Base-by-base conservation (phyloP, 768 basidiomycete genomes). In the Trametes cingulata region DNA sequence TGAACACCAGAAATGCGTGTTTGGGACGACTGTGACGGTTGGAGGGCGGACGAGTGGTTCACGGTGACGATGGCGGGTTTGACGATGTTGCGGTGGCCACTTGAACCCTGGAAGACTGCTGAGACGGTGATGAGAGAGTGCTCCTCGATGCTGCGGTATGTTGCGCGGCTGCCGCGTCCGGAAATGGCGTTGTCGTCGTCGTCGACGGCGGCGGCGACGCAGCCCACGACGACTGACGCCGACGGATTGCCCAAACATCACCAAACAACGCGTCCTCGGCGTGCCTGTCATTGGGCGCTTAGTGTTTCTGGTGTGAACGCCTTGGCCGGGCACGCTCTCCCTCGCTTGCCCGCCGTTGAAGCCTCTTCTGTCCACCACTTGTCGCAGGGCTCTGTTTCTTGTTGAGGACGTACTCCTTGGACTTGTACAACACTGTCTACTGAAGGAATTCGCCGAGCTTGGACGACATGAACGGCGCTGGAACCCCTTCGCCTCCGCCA, bases 251-350 rank as follows among this genome's bases (percentile, higher is more conserved):
- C 50, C 54, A 58, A 64, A 61, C 52, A 64, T 12, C 9, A 15
- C 37, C 63, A 64, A 64, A 61, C 56, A 61, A 64, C 63, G 63
- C 63, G 63, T 60, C 33, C 29, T 50, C 54, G 19, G 40, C 35
- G 43, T 47, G 17, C 47, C 19, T 27, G 39, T 19, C 37, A 36
- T 29, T 33, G 41, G 53, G 52, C 60, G 60, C 42, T 15, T 41
- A 54, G 3, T 20, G 2, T 3, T 14, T 6, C 45, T 6, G 37
- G 47, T 36, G 37, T 33, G 29, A 5, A 43, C 53, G 42, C n/a
- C 37, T 40, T 52, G 37, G 37, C 37, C 22, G 36, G 22, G 24
- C 37, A 25, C 51, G 17, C 13, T 17, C 42, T 35, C 19, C 22
- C 41, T 33, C 42, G 27, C 42, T 45, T 8, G 19, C 15, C 24